Percentiles rank a stretch among this genome's conserved stretches.
Evolutionary conservation across 192 early-diverging fungal genomes (phyloP).

Genomic region (Coemansia sp.): DNA sequence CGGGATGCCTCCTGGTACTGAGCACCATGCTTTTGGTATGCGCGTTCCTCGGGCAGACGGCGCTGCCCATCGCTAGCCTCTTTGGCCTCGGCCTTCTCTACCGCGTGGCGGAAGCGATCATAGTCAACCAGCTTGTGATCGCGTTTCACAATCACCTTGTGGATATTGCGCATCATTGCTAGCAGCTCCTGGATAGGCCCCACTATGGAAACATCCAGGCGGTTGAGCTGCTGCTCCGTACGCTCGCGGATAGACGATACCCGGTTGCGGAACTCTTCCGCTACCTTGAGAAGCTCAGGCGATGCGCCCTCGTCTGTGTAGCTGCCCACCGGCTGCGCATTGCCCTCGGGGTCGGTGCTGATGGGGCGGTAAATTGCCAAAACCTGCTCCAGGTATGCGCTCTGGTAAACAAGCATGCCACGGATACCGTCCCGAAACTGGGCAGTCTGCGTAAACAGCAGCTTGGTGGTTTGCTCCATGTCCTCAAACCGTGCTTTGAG

Average conservation of each 20-base stretch:
- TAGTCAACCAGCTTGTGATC: conserved; percentile 91
- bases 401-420: conserved; percentile 62
- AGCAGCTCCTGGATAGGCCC: conserved; percentile 76
- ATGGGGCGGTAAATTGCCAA: conserved; percentile 58
- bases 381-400: conserved; percentile 57
- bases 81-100: conserved; percentile 76
- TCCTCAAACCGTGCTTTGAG: conserved; percentile 62
- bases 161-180: conserved; percentile 71
- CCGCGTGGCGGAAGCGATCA: conserved; percentile 71
- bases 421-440: conserved; percentile 64
- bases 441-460: conserved; percentile 64
- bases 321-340: conserved; percentile 45
- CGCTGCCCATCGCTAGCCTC: conserved; percentile 54
- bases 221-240: conserved; percentile 66
- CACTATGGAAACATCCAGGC: conserved; percentile 75
- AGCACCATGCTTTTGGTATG: conserved; percentile 65
- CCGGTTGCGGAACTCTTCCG: conserved; percentile 46
- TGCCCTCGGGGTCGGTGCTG: conserved; percentile 44
- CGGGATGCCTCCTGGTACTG: conserved; percentile 75
- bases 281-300: conserved; percentile 51
- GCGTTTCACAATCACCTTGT: conserved; percentile 83
- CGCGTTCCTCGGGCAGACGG: conserved; percentile 61
- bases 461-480: conserved; percentile 57
- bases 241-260: conserved; percentile 49
- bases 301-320: conserved; percentile 56